phyloP scores from a whole-genome alignment of 176 grass and related monocot genomes.

The Cymbopogon citratus region DNA sequence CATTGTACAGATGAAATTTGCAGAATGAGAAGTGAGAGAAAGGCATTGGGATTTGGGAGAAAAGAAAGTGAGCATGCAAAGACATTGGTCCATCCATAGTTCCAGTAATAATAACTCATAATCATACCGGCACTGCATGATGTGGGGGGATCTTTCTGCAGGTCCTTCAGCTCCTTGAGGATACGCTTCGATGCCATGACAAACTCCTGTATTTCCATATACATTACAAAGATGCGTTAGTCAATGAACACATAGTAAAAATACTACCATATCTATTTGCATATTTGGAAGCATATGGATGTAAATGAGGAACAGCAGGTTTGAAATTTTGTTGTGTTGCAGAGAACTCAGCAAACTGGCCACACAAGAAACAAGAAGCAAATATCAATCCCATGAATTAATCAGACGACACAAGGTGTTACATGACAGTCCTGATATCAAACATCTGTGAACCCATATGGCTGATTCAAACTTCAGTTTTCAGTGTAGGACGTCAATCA shows the following conservation, averaged over 20 bases:
- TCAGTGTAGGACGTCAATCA: not conserved
- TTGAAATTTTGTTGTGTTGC: not conserved
- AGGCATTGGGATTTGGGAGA: not conserved
- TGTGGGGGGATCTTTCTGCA: constrained; percentile 62
- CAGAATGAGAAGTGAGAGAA: constrained; percentile 1
- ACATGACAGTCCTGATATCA: not conserved
- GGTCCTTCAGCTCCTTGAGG: constrained; percentile 55
- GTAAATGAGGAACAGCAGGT: not conserved
- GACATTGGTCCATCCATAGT: not conserved
- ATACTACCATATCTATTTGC: not conserved
- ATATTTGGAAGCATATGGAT: not conserved
- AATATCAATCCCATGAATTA: not conserved
- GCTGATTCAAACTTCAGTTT: not conserved
- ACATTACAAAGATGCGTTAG: not conserved
- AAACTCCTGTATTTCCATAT: constrained; percentile 16
- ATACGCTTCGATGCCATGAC: constrained; percentile 56
- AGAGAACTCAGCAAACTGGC: not conserved
- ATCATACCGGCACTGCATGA: constrained; percentile 51
- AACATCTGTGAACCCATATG: not conserved
- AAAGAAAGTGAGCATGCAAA: not conserved
- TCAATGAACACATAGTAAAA: not conserved
- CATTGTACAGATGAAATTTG: constrained; percentile 18
- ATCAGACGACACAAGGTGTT: not conserved
- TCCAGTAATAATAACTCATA: not conserved
- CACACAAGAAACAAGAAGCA: not conserved